Percentiles rank a stretch among this genome's conserved stretches.
phyloP scores from a whole-genome alignment of 208 protist genomes.

The Strigomonas culicis region DNA sequence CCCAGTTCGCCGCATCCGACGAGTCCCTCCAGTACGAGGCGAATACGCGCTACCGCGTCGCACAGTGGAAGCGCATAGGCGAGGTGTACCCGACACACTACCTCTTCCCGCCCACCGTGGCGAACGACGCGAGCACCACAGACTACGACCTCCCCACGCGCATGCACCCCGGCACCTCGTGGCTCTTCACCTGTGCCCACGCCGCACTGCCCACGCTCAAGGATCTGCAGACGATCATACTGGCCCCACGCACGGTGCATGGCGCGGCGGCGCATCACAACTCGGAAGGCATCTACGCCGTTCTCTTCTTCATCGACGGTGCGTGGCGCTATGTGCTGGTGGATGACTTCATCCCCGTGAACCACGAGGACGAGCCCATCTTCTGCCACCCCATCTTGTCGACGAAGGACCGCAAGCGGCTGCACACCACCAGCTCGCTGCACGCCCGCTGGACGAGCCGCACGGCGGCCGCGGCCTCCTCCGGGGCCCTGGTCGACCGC shows the following conservation, averaged over 20 bases:
- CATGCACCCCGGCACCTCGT: constrained; percentile 6
- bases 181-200: constrained; percentile 59
- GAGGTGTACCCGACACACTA: constrained; percentile 54
- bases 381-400: constrained; percentile 57
- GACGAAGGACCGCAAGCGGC: neutral
- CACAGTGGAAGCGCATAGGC: constrained; percentile 50
- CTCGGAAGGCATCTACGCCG: constrained; percentile 40
- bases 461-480: too few species aligned
- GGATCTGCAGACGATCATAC: constrained; percentile 12
- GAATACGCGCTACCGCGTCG: constrained; percentile 39
- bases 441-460: neutral
- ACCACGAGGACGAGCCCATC: constrained; percentile 49
- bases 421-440: neutral
- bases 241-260: neutral
- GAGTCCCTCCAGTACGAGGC: constrained; percentile 30
- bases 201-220: constrained; percentile 37
- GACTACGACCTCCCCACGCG: constrained; percentile 5
- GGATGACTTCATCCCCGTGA: constrained; percentile 84
- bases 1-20: constrained; percentile 62
- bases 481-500: too few species aligned
- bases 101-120: constrained; percentile 30
- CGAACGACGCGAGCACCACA: neutral
- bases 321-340: constrained; percentile 83
- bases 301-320: constrained; percentile 73
- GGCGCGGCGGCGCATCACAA: neutral